These are phyloP conservation scores for Suillus subalutaceus DNA, from an alignment of 768 basidiomycete species.

Conservation along the genomic window DNA sequence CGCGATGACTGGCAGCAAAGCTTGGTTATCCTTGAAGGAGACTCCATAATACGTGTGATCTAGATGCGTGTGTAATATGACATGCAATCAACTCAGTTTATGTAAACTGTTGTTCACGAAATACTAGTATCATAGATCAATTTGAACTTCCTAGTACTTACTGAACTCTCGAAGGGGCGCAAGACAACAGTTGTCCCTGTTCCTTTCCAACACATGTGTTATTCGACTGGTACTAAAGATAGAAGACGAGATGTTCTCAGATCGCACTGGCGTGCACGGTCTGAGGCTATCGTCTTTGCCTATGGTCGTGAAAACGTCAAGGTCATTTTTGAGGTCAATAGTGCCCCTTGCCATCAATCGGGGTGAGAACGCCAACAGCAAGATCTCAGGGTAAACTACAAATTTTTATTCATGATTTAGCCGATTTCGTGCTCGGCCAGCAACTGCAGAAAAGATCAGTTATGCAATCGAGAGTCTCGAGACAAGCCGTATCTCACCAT, in stretches of 20 bases:
- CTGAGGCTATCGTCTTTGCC: not conserved
- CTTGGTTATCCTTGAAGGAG: not conserved
- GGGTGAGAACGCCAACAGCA: not conserved
- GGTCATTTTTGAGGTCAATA: not conserved
- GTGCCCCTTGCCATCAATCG: not conserved
- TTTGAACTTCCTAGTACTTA: not conserved
- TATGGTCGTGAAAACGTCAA: not conserved
- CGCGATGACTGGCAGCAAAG: not conserved
- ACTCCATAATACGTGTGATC: not conserved
- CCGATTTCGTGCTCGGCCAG: constrained; percentile 91
- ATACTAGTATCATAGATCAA: not conserved
- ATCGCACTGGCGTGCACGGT: not conserved
- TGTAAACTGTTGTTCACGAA: not conserved
- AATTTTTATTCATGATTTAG: constrained; percentile 25
- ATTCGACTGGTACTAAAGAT: not conserved
- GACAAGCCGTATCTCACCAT: constrained; percentile 63
- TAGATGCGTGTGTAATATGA: not conserved
- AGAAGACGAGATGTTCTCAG: not conserved
- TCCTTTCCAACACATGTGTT: not conserved
- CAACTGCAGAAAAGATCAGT: constrained; percentile 49
- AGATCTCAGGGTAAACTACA: not conserved
- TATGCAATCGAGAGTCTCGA: constrained; percentile 11
- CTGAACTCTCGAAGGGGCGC: not conserved
- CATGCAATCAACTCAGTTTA: not conserved
- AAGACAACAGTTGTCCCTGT: not conserved